Conservation (phyloP, 106 monocot genomes). For the Platanthera zijinensis region DNA sequence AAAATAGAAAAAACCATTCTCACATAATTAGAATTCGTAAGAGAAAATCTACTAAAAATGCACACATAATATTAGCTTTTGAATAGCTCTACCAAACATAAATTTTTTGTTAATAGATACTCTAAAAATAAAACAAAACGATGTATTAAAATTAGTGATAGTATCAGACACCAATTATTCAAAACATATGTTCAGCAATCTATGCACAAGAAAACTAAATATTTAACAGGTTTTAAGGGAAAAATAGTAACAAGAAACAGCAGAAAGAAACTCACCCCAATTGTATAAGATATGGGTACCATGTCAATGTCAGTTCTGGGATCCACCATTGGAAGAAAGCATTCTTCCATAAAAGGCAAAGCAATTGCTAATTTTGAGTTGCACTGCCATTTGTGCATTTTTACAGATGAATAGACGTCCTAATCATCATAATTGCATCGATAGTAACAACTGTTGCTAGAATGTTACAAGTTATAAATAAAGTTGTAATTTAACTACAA, state of each 20-base stretch:
- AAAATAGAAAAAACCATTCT: no score
- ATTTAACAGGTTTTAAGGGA: neutral
- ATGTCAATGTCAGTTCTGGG: conserved; percentile 87
- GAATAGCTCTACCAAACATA: no score
- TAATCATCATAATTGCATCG: conserved; percentile 58
- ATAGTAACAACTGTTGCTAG: no score
- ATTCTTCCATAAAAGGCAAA: conserved; percentile 80
- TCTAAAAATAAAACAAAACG: no score
- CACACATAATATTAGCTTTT: no score
- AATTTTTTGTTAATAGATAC: no score
- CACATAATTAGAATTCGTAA: no score
- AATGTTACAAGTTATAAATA: no score
- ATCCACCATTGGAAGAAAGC: conserved; percentile 89
- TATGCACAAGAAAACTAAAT: neutral
- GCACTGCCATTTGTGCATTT: conserved; percentile 60
- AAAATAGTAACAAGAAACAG: neutral
- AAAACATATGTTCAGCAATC: neutral
- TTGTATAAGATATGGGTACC: conserved; percentile 89
- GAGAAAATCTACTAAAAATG: no score
- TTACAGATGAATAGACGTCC: conserved; percentile 49
- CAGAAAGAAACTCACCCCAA: conserved; percentile 33
- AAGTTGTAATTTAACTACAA: no score
- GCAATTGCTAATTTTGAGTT: conserved; percentile 77
- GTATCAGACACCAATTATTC: neutral
- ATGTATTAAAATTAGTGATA: neutral